phyloP scores from a whole-genome alignment of 164 flowering plant species.

The Stephania japonica region DNA sequence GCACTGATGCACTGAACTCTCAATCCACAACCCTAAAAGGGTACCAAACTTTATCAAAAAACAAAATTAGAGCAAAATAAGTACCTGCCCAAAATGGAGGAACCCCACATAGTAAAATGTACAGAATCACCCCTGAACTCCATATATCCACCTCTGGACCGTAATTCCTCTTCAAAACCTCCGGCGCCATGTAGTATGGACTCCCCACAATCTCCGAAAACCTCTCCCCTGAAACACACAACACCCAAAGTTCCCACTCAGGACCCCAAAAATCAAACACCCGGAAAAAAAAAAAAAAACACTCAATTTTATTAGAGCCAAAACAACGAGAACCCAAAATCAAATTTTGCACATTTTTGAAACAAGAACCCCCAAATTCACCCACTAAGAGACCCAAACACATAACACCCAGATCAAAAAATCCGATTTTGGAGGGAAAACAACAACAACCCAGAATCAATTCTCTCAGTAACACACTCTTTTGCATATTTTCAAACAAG shows the following conservation, averaged over 20 bases:
- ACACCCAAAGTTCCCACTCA: too few species aligned
- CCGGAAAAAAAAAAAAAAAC: too few species aligned
- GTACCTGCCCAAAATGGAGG: slow-evolving; percentile 96
- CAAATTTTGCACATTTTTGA: too few species aligned
- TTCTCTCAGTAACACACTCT: too few species aligned
- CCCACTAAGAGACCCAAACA: not conserved
- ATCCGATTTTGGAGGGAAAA: not conserved
- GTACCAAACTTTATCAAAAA: not conserved
- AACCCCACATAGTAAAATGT: slow-evolving; percentile 81
- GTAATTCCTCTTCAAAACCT: slow-evolving; percentile 86
- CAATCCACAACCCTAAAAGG: not conserved
- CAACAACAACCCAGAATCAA: too few species aligned
- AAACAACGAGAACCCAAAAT: too few species aligned
- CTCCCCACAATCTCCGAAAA: slow-evolving; percentile 93
- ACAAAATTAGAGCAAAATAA: not conserved
- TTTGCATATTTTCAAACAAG: too few species aligned
- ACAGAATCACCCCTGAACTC: slow-evolving; percentile 85
- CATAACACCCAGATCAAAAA: not conserved
- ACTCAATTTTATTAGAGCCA: too few species aligned
- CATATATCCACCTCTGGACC: slow-evolving; percentile 90
- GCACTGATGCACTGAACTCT: not conserved
- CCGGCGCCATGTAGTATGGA: slow-evolving; percentile 99
- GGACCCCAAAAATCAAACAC: not conserved
- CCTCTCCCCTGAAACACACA: slow-evolving; percentile 20
- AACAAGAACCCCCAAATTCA: too few species aligned